phyloP scores from a whole-genome alignment of 2,329 filamentous ascomycete genomes.

The Scedosporium boydii region DNA sequence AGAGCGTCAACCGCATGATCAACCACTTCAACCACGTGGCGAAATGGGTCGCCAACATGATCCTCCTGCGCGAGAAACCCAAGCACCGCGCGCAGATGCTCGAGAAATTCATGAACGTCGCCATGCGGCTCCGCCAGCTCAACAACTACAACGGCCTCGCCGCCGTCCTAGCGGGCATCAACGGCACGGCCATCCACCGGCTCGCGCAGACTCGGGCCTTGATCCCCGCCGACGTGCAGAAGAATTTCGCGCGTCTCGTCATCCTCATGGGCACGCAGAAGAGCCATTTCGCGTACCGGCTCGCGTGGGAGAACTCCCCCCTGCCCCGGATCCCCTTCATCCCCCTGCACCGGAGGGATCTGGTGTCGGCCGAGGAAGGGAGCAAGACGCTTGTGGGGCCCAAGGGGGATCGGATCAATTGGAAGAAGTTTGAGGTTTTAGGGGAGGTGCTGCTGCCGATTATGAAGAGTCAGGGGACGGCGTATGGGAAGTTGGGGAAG shows the following conservation, averaged over 20 bases:
- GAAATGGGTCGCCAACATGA: constrained; percentile 73
- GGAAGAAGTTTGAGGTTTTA: constrained; percentile 96
- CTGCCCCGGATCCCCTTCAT: constrained; percentile 88
- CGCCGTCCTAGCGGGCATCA: constrained; percentile 88
- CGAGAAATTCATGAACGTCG: constrained; percentile 92
- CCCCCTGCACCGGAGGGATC: constrained; percentile 77
- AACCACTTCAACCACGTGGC: constrained; percentile 83
- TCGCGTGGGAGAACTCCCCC: constrained; percentile 94
- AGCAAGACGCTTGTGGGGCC: constrained; percentile 80
- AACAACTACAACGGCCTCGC: constrained; percentile 97
- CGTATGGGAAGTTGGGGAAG: constrained; percentile 63
- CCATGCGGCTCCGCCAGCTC: constrained; percentile 72
- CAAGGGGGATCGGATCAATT: constrained; percentile 69
- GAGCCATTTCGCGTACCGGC: constrained; percentile 87
- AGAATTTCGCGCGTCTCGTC: constrained; percentile 78
- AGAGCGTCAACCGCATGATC: constrained; percentile 91
- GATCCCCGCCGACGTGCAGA: constrained; percentile 61
- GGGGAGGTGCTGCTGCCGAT: constrained; percentile 85
- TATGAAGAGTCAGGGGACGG: constrained; percentile 80
- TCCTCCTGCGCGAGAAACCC: constrained; percentile 84
- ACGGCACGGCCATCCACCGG: constrained; percentile 76
- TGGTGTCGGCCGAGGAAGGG: constrained; percentile 86
- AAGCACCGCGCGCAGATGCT: constrained; percentile 88
- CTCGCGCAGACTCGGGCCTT: constrained; percentile 70
- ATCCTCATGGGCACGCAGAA: constrained; percentile 91